phyloP scores from a whole-genome alignment of 768 basidiomycete genomes.

The Amanita thiersii region DNA sequence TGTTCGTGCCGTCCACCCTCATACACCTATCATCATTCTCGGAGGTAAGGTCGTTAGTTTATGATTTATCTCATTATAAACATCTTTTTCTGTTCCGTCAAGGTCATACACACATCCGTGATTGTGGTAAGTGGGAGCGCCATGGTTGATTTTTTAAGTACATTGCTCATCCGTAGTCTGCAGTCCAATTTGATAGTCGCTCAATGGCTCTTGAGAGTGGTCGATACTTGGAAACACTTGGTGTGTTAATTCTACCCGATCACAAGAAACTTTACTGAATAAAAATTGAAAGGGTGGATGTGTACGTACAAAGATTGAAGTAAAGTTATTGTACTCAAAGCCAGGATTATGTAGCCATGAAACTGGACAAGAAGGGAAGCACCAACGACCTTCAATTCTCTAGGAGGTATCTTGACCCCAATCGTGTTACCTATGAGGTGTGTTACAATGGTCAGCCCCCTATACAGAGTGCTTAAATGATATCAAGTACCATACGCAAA shows the following conservation, averaged over 20 bases:
- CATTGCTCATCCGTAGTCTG: not conserved
- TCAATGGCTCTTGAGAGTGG: slow-evolving; percentile 79
- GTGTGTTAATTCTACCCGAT: slow-evolving; percentile 25
- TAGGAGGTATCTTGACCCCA: slow-evolving; percentile 73
- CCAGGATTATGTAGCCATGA: slow-evolving; percentile 27
- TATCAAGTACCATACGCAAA: slow-evolving; percentile 55
- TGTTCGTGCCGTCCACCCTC: slow-evolving; percentile 61
- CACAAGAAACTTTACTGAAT: not conserved
- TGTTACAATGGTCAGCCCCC: slow-evolving; percentile 1
- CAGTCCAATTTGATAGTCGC: slow-evolving; percentile 62
- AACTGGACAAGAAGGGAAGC: slow-evolving; percentile 33
- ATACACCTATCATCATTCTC: slow-evolving; percentile 77
- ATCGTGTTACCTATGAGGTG: slow-evolving; percentile 69
- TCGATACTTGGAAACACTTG: slow-evolving; percentile 89
- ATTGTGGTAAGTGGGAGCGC: slow-evolving; percentile 51
- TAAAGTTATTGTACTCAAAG: not conserved
- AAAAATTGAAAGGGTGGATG: slow-evolving; percentile 44
- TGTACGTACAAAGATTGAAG: slow-evolving; percentile 29
- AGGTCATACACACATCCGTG: slow-evolving; percentile 75
- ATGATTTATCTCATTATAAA: not conserved
- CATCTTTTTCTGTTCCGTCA: not conserved
- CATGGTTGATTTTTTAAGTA: not conserved
- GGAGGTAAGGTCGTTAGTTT: slow-evolving; percentile 37
- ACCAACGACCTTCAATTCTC: slow-evolving; percentile 50
- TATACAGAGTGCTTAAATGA: not conserved